Evolutionary conservation across 1,284 basidiomycete genomes (phyloP).

Genomic region (Cystobasidiaceae sp.): DNA sequence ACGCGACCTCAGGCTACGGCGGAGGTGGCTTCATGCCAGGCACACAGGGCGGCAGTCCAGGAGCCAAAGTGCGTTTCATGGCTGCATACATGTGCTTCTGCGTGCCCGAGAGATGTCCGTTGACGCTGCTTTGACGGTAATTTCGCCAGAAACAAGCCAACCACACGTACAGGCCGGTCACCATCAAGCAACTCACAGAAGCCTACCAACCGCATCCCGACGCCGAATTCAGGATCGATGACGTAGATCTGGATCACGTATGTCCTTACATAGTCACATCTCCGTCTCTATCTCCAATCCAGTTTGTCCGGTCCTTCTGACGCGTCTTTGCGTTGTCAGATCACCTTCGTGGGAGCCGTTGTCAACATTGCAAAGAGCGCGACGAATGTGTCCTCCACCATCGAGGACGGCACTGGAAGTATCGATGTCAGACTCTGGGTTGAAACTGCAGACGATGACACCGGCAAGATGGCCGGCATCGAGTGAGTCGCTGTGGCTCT

Average conservation of each 20-base stretch:
- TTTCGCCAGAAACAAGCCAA: slow-evolving; percentile 27
- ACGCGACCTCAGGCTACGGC: background rate
- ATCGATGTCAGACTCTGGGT: slow-evolving; percentile 88
- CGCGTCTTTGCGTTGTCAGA: slow-evolving; percentile 40
- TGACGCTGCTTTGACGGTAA: background rate
- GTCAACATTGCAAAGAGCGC: slow-evolving; percentile 63
- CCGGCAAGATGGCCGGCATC: slow-evolving; percentile 52
- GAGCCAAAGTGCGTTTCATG: slow-evolving; percentile 6
- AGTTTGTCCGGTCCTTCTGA: background rate
- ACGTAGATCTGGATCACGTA: slow-evolving; percentile 73
- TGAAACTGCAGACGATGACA: slow-evolving; percentile 60
- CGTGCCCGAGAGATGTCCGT: background rate
- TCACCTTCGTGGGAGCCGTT: slow-evolving; percentile 72
- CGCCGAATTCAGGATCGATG: slow-evolving; percentile 79
- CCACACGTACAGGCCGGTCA: slow-evolving; percentile 65
- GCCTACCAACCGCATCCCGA: slow-evolving; percentile 80
- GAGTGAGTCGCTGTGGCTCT: slow-evolving; percentile 45
- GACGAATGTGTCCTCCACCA: slow-evolving; percentile 72
- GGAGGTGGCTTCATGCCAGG: slow-evolving; percentile 29
- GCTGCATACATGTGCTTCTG: background rate
- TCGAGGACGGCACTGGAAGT: slow-evolving; percentile 85
- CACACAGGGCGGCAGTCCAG: slow-evolving; percentile 19
- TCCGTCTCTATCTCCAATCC: background rate
- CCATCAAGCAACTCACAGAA: slow-evolving; percentile 69
- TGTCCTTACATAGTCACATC: background rate